These are phyloP conservation scores for Pseudogymnoascus pannorum DNA, from an alignment of 2,329 filamentous ascomycete genomes.

Conservation along the genomic window DNA sequence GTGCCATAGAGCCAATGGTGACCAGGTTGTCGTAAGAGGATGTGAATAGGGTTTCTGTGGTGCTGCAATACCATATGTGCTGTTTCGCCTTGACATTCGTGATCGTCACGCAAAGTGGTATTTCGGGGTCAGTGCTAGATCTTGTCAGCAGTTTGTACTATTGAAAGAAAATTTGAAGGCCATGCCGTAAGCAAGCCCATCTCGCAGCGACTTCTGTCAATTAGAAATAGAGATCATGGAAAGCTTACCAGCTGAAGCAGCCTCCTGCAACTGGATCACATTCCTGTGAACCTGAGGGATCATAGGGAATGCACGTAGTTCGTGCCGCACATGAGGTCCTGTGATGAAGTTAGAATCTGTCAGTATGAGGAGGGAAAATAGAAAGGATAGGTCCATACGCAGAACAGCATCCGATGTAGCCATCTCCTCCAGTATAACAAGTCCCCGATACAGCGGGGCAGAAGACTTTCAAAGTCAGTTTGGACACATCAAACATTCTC, in stretches of 20 bases:
- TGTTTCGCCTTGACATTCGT: not conserved
- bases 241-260: not conserved
- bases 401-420: constrained; percentile 4
- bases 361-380: not conserved
- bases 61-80: not conserved
- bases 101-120: not conserved
- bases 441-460: constrained; percentile 1
- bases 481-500: not conserved
- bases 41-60: not conserved
- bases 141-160: not conserved
- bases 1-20: not conserved
- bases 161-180: not conserved
- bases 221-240: not conserved
- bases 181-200: not conserved
- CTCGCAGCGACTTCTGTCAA: not conserved
- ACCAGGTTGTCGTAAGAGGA: not conserved
- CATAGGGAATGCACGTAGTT: not conserved
- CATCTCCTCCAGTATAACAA: constrained; percentile 3
- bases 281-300: not conserved
- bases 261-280: not conserved
- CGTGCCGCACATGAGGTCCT: not conserved
- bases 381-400: not conserved
- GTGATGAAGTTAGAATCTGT: not conserved
- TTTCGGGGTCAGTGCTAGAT: not conserved
- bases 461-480: constrained; percentile 3